Conservation (phyloP, 257 asterid genomes). For the Solanum acaule region DNA sequence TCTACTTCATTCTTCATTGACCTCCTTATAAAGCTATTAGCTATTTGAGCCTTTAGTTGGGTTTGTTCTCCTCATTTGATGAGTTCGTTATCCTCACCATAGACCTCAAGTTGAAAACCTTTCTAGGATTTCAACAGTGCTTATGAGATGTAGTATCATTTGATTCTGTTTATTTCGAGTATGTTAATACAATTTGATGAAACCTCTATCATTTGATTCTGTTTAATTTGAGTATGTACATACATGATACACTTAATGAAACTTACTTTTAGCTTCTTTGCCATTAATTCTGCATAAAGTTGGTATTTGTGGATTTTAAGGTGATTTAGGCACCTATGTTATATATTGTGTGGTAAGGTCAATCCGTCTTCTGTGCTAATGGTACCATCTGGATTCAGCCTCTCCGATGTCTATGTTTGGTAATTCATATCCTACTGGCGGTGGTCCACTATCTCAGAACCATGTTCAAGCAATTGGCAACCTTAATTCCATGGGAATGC, state of each 20-base stretch:
- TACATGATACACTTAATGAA: neutral
- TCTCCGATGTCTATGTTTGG: slow-evolving; percentile 91
- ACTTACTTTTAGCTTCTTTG: neutral
- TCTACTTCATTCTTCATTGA: neutral
- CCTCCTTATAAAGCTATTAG: neutral
- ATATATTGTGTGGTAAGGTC: neutral
- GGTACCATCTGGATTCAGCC: slow-evolving; percentile 50
- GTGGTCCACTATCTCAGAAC: slow-evolving; percentile 85
- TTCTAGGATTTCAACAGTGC: neutral
- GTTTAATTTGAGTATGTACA: neutral
- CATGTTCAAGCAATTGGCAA: slow-evolving; percentile 71
- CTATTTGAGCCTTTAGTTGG: neutral
- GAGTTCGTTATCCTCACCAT: neutral
- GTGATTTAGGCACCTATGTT: neutral
- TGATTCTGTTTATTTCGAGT: neutral
- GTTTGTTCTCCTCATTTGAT: neutral
- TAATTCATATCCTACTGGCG: slow-evolving; percentile 66
- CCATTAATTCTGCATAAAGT: neutral
- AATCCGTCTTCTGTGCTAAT: slow-evolving; percentile 1
- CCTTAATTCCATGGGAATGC: slow-evolving; percentile 66
- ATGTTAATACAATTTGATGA: neutral
- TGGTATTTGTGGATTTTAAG: neutral
- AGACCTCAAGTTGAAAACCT: neutral
- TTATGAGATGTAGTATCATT: neutral
- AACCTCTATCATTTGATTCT: neutral